Conservation (phyloP, 73 alveolate genomes). For the Symbiodinium pilosum region DNA sequence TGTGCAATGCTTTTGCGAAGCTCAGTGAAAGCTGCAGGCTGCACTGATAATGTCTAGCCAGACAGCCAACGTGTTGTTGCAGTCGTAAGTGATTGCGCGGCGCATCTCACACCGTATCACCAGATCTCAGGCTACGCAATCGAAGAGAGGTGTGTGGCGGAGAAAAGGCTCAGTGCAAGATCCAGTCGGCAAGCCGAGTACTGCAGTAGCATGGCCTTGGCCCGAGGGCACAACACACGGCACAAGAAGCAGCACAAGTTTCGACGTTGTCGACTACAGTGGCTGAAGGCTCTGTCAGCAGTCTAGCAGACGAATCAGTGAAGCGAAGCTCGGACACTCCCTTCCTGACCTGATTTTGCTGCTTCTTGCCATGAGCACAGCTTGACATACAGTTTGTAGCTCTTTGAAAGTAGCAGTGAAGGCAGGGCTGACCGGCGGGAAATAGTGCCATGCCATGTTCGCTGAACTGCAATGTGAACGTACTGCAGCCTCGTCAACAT, state of each 20-base stretch:
- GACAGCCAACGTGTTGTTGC: constrained; percentile 6
- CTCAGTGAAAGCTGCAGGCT: background rate
- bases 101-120: background rate
- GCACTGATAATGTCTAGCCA: background rate
- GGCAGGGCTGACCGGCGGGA: too few species aligned
- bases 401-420: too few species aligned
- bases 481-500: constrained; percentile 48
- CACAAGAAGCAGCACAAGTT: background rate
- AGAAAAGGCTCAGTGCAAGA: background rate
- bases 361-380: too few species aligned
- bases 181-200: background rate
- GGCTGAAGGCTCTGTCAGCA: too few species aligned
- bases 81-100: background rate
- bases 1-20: background rate
- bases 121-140: background rate
- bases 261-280: too few species aligned
- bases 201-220: background rate
- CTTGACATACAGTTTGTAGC: too few species aligned
- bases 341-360: too few species aligned
- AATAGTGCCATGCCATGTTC: background rate
- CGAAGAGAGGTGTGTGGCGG: background rate
- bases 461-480: constrained; percentile 18
- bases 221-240: background rate
- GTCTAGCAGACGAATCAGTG: too few species aligned
- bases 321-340: too few species aligned